Evolutionary conservation across 2,329 filamentous ascomycete species (phyloP), one percentile per base, ranked within the genome.

Genomic region (Phialocephala sp.): DNA sequence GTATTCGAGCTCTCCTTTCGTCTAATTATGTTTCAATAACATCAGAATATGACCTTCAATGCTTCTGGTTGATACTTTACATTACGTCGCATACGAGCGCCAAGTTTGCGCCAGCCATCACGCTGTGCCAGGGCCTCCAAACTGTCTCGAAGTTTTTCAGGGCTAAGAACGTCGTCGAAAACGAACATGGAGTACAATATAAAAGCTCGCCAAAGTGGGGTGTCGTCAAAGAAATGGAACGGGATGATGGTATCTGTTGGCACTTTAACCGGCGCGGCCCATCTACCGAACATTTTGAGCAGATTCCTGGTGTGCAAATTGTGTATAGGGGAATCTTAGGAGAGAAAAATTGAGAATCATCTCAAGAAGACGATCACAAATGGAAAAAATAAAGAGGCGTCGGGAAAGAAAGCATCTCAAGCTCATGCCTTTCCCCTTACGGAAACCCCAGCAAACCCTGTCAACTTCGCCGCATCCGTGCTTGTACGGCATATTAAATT

Each of bases 21-120:
- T 59, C 75, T 76, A 11, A 27, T 37, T 14, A 24, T 52, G 22
- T 32, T 50, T 57, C 37, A 35, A 45, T 59, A 36, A 22, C 45
- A n/a, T 32, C 18, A 52, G n/a, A 61, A 62, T 9, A 27, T 32
- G 24, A 27, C 14, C 14, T 54, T 15, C 22, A 18, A 47, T 20
- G 35, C 20, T 9, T 41, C 27, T 36, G 35, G 14, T 41, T 52
- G 12, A 22, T 59, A 18, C 35, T 43, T 55, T 74, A 81, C 81
- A 66, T 79, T 81, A 43, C 74, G 60, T 36, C 81, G 74, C 35
- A 84, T 50, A 20, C 82, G 76, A n/a, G 77, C 82, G 0, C 82
- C 81, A 1, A 84, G 68, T 67, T 82, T 81, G 32, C 76, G 76
- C 82, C 82, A 84, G 41, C 79, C 78, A 8, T 77, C 79, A 24